These are phyloP conservation scores for Bertia moriformis DNA, from an alignment of 2,329 filamentous ascomycete species.

Conservation along the genomic window DNA sequence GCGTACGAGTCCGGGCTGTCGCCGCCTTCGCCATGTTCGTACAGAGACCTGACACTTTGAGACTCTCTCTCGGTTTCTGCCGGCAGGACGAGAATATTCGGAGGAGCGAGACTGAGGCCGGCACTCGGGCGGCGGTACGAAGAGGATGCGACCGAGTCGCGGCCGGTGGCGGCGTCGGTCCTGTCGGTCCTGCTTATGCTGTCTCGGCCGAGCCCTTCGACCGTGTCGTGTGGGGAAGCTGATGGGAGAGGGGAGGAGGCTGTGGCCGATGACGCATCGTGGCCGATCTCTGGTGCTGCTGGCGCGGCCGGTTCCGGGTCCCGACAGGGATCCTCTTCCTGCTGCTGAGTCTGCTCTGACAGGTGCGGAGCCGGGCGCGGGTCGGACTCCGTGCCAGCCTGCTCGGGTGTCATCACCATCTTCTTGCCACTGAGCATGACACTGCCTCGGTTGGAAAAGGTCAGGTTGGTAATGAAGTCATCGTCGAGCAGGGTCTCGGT, in stretches of 20 bases:
- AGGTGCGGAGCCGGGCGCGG: constrained; percentile 4
- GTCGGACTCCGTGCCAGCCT: constrained; percentile 5
- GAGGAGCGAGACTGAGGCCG: constrained; percentile 12
- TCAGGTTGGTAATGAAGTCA: constrained; percentile 37
- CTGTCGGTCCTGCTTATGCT: too few relatives aligned
- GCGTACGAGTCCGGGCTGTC: constrained; percentile 36
- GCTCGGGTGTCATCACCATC: neutral
- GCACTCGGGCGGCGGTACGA: constrained; percentile 4
- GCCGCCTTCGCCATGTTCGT: constrained; percentile 38
- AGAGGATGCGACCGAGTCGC: constrained; percentile 6
- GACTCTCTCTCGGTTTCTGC: constrained; percentile 45
- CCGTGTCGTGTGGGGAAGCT: neutral
- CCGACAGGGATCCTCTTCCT: too few relatives aligned
- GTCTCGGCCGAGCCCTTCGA: too few relatives aligned
- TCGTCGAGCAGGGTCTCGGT: constrained; percentile 40
- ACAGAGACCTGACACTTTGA: constrained; percentile 54
- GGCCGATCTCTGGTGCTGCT: too few relatives aligned
- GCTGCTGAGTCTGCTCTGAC: neutral
- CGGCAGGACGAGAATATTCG: constrained; percentile 36
- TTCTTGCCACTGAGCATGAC: constrained; percentile 41
- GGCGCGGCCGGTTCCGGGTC: too few relatives aligned
- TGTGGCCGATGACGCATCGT: neutral
- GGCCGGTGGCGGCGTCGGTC: constrained; percentile 2
- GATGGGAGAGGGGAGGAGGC: neutral
- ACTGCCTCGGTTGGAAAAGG: constrained; percentile 50